Evolutionary conservation across 202 grass and related monocot genomes (phyloP).

Genomic region (Carex arenaria): DNA sequence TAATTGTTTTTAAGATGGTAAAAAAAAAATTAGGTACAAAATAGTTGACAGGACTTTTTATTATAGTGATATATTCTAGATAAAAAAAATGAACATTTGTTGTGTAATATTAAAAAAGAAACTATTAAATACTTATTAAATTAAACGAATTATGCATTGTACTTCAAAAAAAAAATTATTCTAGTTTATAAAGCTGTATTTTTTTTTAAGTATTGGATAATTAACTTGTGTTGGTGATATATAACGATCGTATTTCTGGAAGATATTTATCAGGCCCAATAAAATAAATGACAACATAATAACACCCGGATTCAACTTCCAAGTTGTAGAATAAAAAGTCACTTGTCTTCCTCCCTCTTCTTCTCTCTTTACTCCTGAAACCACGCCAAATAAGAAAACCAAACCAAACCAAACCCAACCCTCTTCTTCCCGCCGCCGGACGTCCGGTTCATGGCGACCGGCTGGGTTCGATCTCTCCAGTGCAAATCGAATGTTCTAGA

Average conservation of each 20-base stretch:
- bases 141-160: neutral
- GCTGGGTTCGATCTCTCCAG: slow-evolving; percentile 51
- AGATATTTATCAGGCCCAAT: neutral
- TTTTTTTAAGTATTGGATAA: neutral
- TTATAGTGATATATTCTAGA: too few species aligned
- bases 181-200: too few species aligned
- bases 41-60: too few species aligned
- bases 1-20: too few species aligned
- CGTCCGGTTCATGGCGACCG: slow-evolving; percentile 44
- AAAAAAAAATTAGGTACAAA: neutral
- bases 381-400: neutral
- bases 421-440: neutral
- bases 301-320: slow-evolving; percentile 53
- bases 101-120: neutral
- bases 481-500: slow-evolving; percentile 63
- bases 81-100: neutral
- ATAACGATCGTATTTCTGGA: neutral
- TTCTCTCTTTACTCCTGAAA: neutral
- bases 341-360: neutral
- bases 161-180: neutral
- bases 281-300: slow-evolving; percentile 48
- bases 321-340: slow-evolving; percentile 1
- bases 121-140: neutral
- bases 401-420: neutral
- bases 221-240: neutral